A percentile compares a stretch with the other conserved stretches of the same genome.
These are phyloP conservation scores for Coemansia sp. DNA, from an alignment of 192 early-diverging fungal species.

Conservation along the genomic window DNA sequence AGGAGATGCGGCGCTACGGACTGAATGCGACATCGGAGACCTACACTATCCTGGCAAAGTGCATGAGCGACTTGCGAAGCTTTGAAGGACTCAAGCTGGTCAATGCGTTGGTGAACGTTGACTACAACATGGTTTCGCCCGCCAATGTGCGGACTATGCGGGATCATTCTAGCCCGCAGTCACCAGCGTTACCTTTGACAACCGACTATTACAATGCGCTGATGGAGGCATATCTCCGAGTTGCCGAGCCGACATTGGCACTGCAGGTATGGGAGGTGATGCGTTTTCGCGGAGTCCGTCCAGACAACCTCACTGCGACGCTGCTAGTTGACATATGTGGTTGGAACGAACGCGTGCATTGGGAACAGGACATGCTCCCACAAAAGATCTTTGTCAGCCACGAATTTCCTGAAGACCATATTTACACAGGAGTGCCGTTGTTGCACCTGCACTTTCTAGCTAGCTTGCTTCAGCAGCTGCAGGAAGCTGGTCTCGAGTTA, in stretches of 20 bases:
- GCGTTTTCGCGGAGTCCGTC: constrained; percentile 42
- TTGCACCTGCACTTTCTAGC: constrained; percentile 41
- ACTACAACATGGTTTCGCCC: constrained; percentile 42
- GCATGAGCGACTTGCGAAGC: constrained; percentile 44
- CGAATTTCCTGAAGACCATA: constrained; percentile 37
- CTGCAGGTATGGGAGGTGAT: constrained; percentile 54
- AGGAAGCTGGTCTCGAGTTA: constrained; percentile 37
- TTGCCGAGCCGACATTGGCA: constrained; percentile 40
- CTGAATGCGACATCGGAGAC: constrained; percentile 37
- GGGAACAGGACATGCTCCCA: constrained; percentile 42
- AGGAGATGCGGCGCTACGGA: constrained; percentile 47
- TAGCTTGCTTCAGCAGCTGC: constrained; percentile 28
- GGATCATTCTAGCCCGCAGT: background rate
- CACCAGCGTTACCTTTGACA: constrained; percentile 23
- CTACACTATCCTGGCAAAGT: constrained; percentile 29
- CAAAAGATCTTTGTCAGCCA: constrained; percentile 27
- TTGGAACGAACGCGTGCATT: constrained; percentile 52
- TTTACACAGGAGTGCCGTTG: constrained; percentile 36
- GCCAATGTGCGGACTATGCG: background rate
- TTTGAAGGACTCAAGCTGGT: constrained; percentile 44
- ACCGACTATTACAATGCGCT: constrained; percentile 44
- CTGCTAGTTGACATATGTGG: constrained; percentile 50
- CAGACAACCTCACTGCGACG: constrained; percentile 44
- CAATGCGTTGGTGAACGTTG: constrained; percentile 40
- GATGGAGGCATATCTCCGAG: constrained; percentile 49